Conservation (phyloP, 768 basidiomycete genomes). For the Epithele typhae region DNA sequence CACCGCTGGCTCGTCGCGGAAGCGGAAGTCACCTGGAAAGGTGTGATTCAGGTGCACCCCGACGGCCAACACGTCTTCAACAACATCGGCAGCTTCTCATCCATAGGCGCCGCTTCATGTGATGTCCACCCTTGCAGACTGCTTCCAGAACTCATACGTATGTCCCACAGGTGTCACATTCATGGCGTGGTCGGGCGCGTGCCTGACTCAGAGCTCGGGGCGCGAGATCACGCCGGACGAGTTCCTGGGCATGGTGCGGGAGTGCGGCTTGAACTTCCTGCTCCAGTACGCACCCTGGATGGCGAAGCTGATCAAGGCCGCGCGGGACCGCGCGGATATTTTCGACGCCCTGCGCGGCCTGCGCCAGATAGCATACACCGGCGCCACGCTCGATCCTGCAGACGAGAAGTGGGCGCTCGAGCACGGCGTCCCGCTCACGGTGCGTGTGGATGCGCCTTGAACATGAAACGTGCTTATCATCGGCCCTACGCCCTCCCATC, state of each 20-base stretch:
- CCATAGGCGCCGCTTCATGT: conserved; percentile 14
- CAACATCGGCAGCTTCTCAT: conserved; percentile 18
- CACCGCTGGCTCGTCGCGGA: conserved; percentile 15
- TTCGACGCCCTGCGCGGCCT: conserved; percentile 12
- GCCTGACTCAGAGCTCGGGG: conserved; percentile 11
- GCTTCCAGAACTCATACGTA: no score
- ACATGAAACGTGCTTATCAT: no score
- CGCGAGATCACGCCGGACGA: conserved; percentile 14
- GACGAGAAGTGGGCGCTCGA: conserved; percentile 18
- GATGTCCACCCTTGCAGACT: no score
- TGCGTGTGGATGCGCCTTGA: not conserved
- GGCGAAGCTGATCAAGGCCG: conserved; percentile 11
- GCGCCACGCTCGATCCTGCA: conserved; percentile 14
- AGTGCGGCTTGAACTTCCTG: conserved; percentile 15
- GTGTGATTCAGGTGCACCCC: conserved; percentile 9
- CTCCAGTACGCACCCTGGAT: conserved; percentile 20
- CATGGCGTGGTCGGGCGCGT: conserved; percentile 10
- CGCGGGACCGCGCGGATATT: conserved; percentile 9
- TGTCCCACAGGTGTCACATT: conserved; percentile 4
- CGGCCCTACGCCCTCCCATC: no score
- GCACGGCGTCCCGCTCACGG: conserved; percentile 14
- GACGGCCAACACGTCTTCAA: conserved; percentile 12
- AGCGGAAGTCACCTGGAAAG: conserved; percentile 8
- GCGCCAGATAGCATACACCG: conserved; percentile 18
- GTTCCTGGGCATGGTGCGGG: conserved; percentile 13